Evolutionary conservation across 371 early-diverging fungal species (phyloP), one percentile per base, ranked within the genome.

Genomic region (Mortierella sp.): DNA sequence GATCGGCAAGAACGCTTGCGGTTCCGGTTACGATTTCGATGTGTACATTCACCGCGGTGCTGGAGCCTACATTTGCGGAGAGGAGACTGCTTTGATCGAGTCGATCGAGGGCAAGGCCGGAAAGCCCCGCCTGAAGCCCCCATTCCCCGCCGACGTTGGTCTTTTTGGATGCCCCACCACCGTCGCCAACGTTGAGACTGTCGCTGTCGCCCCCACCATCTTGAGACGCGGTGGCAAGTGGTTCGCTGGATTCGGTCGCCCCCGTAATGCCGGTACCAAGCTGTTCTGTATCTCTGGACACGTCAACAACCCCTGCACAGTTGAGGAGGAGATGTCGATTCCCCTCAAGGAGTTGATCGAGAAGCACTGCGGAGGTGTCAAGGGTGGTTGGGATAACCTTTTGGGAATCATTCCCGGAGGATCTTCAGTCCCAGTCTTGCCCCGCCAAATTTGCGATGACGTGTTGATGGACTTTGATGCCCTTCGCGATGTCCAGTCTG

Each of bases 391-490:
- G 99, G 99, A 99, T 88, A 98, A 99, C 89, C 89, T 98, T 55
- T 90, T 98, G 58, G 99, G 96, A 78, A 96, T 99, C 82, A 96
- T 99, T 80, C 99, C 98, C 5, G 98, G 99, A 87, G 99, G 98
- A 70, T 96, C 96, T 31, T 98, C 99, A 14, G 97, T 97, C 26
- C 99, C 98, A 2, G 92, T 98, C 45, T 84, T 99, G 70, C 96
- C 98, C 66, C 94, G 94, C 81, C 68, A 89, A 58, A 93, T 96
- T 64, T 97, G 98, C 87, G 94, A 95, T 40, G 95, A 95, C 64
- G 98, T 97, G 37, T 86, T 97, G 77, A 99, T 99, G 99, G 99
- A 99, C 88, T 99, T 97, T 89, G 99, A 99, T 90, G 95, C 96
- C 43, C 92, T 99, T 66, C 93, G 95, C 79, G 98, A 98, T 88